Base-by-base conservation (phyloP, 805 yeast genomes). In the Blastobotrys robertii region DNA sequence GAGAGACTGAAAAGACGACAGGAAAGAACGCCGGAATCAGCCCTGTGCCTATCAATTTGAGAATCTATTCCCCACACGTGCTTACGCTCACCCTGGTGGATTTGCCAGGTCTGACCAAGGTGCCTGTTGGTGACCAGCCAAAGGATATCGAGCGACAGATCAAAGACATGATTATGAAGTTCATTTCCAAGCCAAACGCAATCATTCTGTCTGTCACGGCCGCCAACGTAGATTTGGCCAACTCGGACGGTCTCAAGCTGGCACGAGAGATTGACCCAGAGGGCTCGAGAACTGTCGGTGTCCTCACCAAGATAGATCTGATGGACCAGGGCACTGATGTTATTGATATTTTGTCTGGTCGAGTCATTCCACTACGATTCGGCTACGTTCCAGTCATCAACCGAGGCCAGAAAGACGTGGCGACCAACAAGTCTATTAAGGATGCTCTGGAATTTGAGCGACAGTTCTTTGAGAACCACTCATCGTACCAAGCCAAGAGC, bases 241-340 rank as follows among this genome's bases (percentile, higher is more conserved):
- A 92, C 64, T 84, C 95, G 28, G 98, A 92, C 59, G 96, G 97
- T 39, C 74, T 92, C 58, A 88, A 92, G 64, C 72, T 92, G 54
- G 97, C 98, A 2, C 77, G 97, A 56, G 97, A 92, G 64, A 97
- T 92, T 39, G 98, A 92, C 60, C 97, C 97, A 3, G 94, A 87
- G 63, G 98, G 98, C 38, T 53, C 58, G 35, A 78, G 98, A 69
- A 92, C 98, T 15, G 84, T 92, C 52, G 98, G 98, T 64, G 98
- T 92, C 29, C 74, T 92, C 51, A 92, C 97, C 28, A 92, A 92
- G 66, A 84, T 92, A 43, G 98, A 92, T 65, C 74, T 92, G 52
- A 92, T 92, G 98, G 98, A 92, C 62, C 81, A 85, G 56, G 98
- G 98, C 44, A 92, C 98, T 3, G 95, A 92, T 66, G 97, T 94